Base-by-base conservation (phyloP, 2,329 filamentous ascomycete genomes). In the Xylariaceae sp. region DNA sequence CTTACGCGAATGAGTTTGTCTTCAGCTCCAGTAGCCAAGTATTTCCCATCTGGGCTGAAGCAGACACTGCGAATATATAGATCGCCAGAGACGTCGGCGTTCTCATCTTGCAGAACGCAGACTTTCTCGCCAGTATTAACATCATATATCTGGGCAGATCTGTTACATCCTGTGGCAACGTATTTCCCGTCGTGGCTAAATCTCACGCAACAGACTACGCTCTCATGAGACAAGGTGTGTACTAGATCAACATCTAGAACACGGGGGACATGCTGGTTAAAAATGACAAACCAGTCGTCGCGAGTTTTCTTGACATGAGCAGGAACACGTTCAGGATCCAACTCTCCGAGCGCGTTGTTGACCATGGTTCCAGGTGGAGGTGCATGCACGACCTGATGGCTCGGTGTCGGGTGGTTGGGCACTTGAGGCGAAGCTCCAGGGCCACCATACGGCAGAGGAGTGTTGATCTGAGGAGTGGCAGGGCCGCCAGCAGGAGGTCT, bases 101-200 rank as follows among this genome's bases (percentile, higher is more conserved):
- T 85, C 57, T 92, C 86, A 59, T 98, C 93, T 66, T 95, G 89
- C 25, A 97, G 75, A 48, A 93, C 85, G 55, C 88, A 93, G 42
- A 97, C 83, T 66, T 92, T 93, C 57, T 88, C 82, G 45, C 93
- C 93, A 14, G 82, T 86, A 59, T 82, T 77, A 34, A 97, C 92
- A 55, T 98, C 93, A 67, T 93, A 98, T 59, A 98, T 98, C 69
- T 97, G 92, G n/a, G 93, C 93, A n/a, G 90, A 95, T 53, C 91
- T 79, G 69, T 98, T 98, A 76, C 93, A 97, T 35, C 93, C 93
- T 5, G 93, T 98, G 6, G 93, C 93, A 44, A 98, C 87, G 58
- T 88, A 96, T 63, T 95, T 91, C 56, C 93, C 93, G 62, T 98
- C 93, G 44, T 87, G 82, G 65, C 92, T 97, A 75, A 98, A 98